Conservation (phyloP, 1,284 basidiomycete species). For the Inonotus hispidus region DNA sequence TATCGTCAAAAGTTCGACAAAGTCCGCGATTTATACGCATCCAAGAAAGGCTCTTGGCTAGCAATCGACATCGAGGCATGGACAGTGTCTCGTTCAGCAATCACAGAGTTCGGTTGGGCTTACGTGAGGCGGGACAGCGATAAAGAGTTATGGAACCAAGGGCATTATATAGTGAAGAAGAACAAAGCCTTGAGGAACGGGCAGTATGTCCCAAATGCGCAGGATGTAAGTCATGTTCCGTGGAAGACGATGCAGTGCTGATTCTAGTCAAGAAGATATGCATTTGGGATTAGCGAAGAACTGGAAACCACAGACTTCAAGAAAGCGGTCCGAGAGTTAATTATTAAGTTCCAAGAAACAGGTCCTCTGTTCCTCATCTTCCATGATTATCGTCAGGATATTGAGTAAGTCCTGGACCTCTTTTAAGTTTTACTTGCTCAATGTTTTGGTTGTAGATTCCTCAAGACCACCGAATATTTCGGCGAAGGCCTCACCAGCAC, state of each 20-base stretch:
- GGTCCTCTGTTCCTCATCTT: constrained; percentile 74
- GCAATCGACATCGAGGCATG: constrained; percentile 77
- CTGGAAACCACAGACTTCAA: constrained; percentile 49
- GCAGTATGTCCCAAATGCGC: constrained; percentile 54
- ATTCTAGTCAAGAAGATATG: constrained; percentile 43
- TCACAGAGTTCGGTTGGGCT: constrained; percentile 75
- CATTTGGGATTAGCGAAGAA: constrained; percentile 55
- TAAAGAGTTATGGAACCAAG: constrained; percentile 39
- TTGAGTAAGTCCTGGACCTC: constrained; percentile 45
- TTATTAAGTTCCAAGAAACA: constrained; percentile 35
- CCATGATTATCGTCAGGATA: constrained; percentile 68
- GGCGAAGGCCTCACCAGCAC: constrained; percentile 49
- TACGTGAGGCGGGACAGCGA: constrained; percentile 49
- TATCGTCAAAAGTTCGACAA: constrained; percentile 61
- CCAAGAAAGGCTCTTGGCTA: constrained; percentile 61
- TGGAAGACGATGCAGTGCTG: neutral
- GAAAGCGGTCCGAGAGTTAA: constrained; percentile 42
- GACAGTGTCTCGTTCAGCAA: constrained; percentile 62
- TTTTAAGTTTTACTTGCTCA: neutral
- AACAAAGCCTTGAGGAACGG: constrained; percentile 50
- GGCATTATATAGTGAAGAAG: constrained; percentile 65
- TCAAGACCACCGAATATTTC: constrained; percentile 47
- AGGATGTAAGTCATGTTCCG: constrained; percentile 40
- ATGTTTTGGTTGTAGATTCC: neutral
- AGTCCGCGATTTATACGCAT: constrained; percentile 55